Base-by-base conservation (phyloP, 495 filamentous ascomycete genomes). In the Penicillium lividum region DNA sequence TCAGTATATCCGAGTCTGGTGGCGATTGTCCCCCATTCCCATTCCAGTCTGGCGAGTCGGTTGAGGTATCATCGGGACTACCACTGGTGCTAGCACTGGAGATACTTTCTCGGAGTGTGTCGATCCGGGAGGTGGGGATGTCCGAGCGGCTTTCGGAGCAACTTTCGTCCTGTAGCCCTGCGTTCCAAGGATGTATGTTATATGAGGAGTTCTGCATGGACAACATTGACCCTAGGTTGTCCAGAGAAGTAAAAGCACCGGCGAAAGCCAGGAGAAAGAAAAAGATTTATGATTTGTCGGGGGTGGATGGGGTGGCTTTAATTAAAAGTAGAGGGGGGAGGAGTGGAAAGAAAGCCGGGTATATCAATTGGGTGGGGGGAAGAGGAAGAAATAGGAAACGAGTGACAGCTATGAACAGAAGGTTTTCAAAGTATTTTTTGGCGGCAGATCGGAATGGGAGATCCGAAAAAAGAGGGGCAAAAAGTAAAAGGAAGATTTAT, bases 151-250 rank as follows among this genome's bases (percentile, higher is more conserved):
- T 22, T 22, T 16, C 66, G 46, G 51, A n/a, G 44, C 57, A 58
- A 42, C 45, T 40, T 40, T 61, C 53, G 38, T 59, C 54, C 42
- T 58, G 54, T 42, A 61, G 55, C 38, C 51, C 62, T 42, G 60
- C 61, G 52, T 56, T 59, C 22, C 64, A 60, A 48, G 45, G 51
- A 49, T 57, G 66, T 22, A 57, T 36, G 61, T 69, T 64, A 44
- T 60, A 63, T 18, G 61, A 31, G 46, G 68, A 60, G 36, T 72
- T 72, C 62, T 78, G 74, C 75, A 77, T 78, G 68, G 74, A 76
- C 71, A 78, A 72, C 74, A 80, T 77, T 71, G 68, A 65, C 67
- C 53, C 60, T 50, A 42, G 50, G 46, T 53, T 10, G 50, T 27
- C 30, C 30, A 42, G 36, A 28, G 51, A 38, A 18, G 22, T 27